Conservation (phyloP, 2,329 filamentous ascomycete genomes). For the Polychaeton citri region DNA sequence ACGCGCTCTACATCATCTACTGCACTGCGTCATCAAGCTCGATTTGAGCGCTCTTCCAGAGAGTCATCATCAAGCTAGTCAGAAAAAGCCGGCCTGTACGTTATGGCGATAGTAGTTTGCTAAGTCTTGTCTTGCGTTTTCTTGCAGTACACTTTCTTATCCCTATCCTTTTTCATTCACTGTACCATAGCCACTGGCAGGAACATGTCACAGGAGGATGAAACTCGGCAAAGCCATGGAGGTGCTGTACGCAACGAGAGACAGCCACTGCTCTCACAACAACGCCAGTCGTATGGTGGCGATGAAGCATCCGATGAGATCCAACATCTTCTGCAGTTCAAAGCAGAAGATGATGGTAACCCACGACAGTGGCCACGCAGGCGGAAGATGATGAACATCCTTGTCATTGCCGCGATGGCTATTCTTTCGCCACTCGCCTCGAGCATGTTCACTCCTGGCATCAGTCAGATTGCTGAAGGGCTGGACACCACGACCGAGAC, state of each 20-base stretch:
- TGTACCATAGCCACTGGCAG: not conserved
- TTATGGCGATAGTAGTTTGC: not conserved
- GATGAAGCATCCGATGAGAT: not conserved
- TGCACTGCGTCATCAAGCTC: not conserved
- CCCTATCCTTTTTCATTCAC: not conserved
- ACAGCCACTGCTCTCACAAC: not conserved
- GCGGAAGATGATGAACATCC: constrained; percentile 36
- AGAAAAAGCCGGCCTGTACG: not conserved
- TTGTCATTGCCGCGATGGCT: constrained; percentile 37
- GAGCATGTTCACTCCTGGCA: constrained; percentile 40
- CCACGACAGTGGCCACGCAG: constrained; percentile 32
- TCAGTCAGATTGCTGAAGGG: constrained; percentile 35
- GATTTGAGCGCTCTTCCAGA: not conserved
- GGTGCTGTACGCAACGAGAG: not conserved
- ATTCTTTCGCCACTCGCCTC: constrained; percentile 35
- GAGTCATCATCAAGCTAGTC: not conserved
- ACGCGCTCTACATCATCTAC: not conserved
- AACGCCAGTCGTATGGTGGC: not conserved
- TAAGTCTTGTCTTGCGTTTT: constrained; percentile 1
- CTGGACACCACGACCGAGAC: constrained; percentile 27
- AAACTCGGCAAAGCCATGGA: not conserved
- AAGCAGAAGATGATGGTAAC: constrained; percentile 27
- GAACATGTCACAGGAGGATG: not conserved
- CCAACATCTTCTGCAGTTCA: constrained; percentile 16
- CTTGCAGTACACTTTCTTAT: not conserved